Conservation (phyloP, 305 asterid genomes). For the Ajuga reptans region DNA sequence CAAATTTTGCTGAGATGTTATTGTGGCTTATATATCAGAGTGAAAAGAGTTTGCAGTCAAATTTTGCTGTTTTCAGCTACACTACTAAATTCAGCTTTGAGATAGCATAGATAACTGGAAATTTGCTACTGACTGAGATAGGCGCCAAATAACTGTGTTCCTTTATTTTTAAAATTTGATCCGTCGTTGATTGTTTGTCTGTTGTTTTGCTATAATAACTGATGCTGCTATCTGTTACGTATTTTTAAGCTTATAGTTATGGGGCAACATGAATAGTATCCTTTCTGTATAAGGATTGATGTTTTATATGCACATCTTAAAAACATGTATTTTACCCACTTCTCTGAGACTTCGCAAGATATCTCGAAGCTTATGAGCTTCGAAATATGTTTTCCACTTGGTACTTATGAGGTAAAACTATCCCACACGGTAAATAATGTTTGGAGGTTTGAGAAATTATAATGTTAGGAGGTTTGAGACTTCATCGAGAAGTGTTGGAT, state of each 20-base stretch:
- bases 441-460: too few relatives aligned
- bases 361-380: too few relatives aligned
- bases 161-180: neutral
- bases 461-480: too few relatives aligned
- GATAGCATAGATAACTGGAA: neutral
- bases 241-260: neutral
- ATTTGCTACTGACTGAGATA: neutral
- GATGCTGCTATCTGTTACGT: neutral
- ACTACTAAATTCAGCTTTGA: neutral
- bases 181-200: neutral
- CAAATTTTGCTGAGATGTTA: neutral
- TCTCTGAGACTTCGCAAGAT: too few relatives aligned
- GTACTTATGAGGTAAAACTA: too few relatives aligned
- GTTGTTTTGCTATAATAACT: neutral
- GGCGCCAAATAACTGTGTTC: neutral
- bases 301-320: too few relatives aligned
- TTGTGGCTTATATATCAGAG: neutral
- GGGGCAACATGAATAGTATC: too few relatives aligned
- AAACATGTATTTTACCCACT: too few relatives aligned
- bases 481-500: too few relatives aligned
- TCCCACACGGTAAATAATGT: too few relatives aligned
- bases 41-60: neutral
- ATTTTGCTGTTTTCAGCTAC: neutral
- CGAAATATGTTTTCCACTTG: too few relatives aligned
- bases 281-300: too few relatives aligned